These are phyloP conservation scores for Lotmaria passim DNA, from an alignment of 208 protist genomes.

Conservation along the genomic window DNA sequence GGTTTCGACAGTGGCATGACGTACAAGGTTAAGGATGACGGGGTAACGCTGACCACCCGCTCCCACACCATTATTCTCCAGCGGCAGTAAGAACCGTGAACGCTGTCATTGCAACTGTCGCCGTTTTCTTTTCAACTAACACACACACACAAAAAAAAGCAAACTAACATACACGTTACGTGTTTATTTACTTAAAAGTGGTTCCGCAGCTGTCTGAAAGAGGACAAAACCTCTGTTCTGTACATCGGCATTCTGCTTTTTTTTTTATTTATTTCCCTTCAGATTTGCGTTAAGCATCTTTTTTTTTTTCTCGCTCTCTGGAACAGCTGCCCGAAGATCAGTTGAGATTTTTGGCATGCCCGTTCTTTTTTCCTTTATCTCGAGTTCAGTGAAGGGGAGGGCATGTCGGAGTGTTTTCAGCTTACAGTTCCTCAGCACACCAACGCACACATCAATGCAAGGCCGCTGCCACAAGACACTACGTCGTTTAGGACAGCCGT, in stretches of 20 bases:
- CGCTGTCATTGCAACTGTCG: conserved; percentile 5
- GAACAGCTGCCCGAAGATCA: too few species aligned
- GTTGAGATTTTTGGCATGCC: too few species aligned
- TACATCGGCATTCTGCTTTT: not conserved
- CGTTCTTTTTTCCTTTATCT: too few species aligned
- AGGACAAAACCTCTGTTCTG: not conserved
- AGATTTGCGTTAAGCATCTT: too few species aligned
- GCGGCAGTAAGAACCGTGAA: conserved; percentile 1
- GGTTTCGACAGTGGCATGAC: conserved; percentile 44
- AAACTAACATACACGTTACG: not conserved
- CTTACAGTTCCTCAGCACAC: too few species aligned
- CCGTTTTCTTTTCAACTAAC: not conserved
- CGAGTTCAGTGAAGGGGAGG: too few species aligned
- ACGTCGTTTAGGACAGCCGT: too few species aligned
- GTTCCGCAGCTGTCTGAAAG: not conserved
- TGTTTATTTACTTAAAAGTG: not conserved
- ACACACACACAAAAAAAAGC: not conserved
- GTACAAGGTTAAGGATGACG: conserved; percentile 21
- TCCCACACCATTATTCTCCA: conserved; percentile 34
- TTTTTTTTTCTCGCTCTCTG: too few species aligned
- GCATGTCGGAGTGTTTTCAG: too few species aligned
- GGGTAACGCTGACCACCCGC: conserved; percentile 33
- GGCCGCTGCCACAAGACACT: too few species aligned
- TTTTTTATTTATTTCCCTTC: not conserved
- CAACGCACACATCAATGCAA: too few species aligned